These are phyloP conservation scores for Davidsoniella eucalypti DNA, from an alignment of 2,329 filamentous ascomycete species.

Conservation along the genomic window DNA sequence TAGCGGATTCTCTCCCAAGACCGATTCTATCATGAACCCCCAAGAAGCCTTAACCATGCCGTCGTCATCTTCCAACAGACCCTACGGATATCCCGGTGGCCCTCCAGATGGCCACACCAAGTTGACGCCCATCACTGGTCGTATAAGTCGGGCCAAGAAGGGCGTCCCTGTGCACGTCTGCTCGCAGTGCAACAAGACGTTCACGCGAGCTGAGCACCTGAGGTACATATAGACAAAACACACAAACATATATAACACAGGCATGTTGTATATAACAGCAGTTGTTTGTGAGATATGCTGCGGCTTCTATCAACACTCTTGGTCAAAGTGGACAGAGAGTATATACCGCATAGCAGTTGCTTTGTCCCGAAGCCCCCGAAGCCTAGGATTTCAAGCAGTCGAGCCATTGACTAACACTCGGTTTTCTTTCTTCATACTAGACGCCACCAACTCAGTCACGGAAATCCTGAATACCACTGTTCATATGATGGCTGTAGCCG, in stretches of 20 bases:
- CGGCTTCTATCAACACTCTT: too few species aligned
- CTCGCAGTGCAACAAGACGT: constrained; percentile 32
- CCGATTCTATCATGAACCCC: too few species aligned
- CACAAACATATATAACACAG: too few species aligned
- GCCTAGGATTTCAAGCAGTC: neutral
- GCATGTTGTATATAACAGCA: too few species aligned
- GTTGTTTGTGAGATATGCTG: too few species aligned
- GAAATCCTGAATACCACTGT: constrained; percentile 35
- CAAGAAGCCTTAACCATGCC: too few species aligned
- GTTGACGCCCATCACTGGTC: constrained; percentile 38
- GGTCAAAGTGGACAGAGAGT: too few species aligned
- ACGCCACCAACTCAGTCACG: constrained; percentile 44
- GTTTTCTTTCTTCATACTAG: constrained; percentile 20
- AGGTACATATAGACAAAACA: constrained; percentile 25
- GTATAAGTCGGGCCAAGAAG: constrained; percentile 42
- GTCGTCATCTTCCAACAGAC: neutral
- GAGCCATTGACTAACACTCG: neutral
- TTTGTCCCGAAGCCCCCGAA: neutral
- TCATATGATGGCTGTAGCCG: constrained; percentile 36
- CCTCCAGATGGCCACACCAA: constrained; percentile 23
- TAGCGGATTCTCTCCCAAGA: too few species aligned
- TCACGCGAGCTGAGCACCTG: constrained; percentile 45
- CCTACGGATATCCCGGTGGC: neutral
- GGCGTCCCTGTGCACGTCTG: constrained; percentile 41
- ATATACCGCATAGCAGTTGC: too few species aligned